Base-by-base conservation (phyloP, 208 protist species). In the Leishmania gerbilli region DNA sequence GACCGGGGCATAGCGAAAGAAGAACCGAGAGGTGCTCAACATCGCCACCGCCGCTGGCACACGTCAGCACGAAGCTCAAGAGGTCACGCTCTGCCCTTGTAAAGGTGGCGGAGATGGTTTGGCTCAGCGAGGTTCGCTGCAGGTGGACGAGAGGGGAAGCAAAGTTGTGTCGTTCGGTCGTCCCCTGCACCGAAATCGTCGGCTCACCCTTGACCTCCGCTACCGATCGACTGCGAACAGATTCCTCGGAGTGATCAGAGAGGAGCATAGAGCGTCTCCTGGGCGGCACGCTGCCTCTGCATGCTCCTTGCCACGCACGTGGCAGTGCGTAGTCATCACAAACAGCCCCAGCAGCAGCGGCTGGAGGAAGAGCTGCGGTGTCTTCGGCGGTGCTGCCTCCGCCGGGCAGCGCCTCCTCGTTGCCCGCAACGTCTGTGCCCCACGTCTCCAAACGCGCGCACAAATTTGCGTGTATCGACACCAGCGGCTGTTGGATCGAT, bases 21-120 rank as follows among this genome's bases (percentile, higher is more conserved):
- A 83, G 74, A 21, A 19, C 72, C 19, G 51, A n/a, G 45, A 51
- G 37, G 67, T 62, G 62, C 6, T 75, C 58, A 27, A 21, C 75
- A 40, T 47, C 34, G 56, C 75, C 65, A 27, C 64, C 67, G 8
- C 58, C 67, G 55, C 47, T 85, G 27, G 71, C 77, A n/a, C 77
- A 85, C 0, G 78, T 85, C 31, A 85, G 74, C 62, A 85, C 72
- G 58, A 81, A 85, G 34, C 7, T 68, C 67, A 85, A 40, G 3
- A 85, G 74, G 27, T 85, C 82, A 24, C 71, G 60, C 51, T 85
- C 82, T n/a, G 60, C 72, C 37, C 34, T 56, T 11, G 77, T 79
- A 24, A 77, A 58, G 15, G 40, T 1, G 27, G 19, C 37, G 8
- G 71, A 8, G 34, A 60, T 0, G 60, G 64, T n/a, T 55, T 27